A percentile compares a stretch with the other conserved stretches of the same genome.
Evolutionary conservation across 306 rosid genomes (phyloP).

Genomic region (Myrica gale): DNA sequence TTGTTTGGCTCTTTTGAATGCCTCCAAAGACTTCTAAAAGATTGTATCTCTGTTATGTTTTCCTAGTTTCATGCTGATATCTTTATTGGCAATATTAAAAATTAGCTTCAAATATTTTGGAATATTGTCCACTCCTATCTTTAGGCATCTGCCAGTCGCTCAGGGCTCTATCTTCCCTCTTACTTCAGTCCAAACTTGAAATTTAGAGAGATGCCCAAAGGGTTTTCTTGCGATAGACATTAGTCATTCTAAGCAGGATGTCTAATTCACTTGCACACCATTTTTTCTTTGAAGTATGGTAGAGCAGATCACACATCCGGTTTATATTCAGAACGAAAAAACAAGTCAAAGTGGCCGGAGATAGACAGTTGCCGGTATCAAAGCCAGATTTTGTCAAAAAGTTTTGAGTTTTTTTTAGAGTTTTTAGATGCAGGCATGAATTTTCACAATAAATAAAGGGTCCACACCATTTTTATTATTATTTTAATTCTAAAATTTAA

Average conservation of each 20-base stretch:
- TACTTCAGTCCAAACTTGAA: background rate
- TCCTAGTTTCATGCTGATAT: background rate
- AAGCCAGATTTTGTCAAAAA: no score
- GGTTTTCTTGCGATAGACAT: background rate
- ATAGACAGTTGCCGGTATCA: no score
- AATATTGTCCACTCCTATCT: background rate
- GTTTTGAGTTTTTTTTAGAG: no score
- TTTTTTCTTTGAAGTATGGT: no score
- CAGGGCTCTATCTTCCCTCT: background rate
- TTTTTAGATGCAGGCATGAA: no score
- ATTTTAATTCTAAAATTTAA: no score
- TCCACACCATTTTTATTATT: no score
- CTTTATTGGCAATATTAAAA: background rate
- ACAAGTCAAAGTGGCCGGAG: no score
- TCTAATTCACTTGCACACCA: no score
- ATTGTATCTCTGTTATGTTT: background rate
- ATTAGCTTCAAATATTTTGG: background rate
- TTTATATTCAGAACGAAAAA: no score
- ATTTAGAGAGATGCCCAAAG: background rate
- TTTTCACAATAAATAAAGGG: background rate
- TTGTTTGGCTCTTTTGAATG: background rate
- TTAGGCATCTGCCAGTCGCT: background rate
- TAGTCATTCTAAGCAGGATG: no score
- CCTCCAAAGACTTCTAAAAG: background rate
- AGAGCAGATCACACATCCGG: no score